Evolutionary conservation across 2,329 filamentous ascomycete genomes (phyloP), one percentile per base, ranked within the genome.

Genomic region (Dactylellina drechsleri): DNA sequence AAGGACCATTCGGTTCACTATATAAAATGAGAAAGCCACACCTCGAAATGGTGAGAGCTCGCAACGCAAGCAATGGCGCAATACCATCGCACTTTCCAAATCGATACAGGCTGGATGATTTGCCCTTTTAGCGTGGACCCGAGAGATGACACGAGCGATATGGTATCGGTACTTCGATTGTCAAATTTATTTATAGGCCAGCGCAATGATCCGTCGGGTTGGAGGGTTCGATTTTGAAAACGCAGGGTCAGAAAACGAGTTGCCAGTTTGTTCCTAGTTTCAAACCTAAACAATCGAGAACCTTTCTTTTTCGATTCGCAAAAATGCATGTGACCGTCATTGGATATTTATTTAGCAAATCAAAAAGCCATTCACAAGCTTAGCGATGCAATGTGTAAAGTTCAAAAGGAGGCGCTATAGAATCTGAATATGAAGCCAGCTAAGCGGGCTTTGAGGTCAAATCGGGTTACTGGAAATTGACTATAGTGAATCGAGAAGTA

Each of bases 201-300:
- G 64, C 49, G 65, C 70, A 67, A 20, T 54, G 58, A 62, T 45
- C 40, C 45, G 53, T 70, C 66, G 66, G 66, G 49, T 70, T 41
- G 41, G 50, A 62, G 50, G 49, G 40, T 62, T 57, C 23, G 66
- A 57, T 57, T 70, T 54, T 10, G 5, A 10, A 45, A 67, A 28
- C 16, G 8, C 52, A n/a, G 36, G 23, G 62, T 62, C 36, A 62
- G 53, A 57, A 52, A 52, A 74, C 57, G 60, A 74, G 62, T 43
- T 74, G 43, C 70, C 62, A 23, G 28, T 66, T 74, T 74, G 43
- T 56, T 52, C 54, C 70, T 74, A 74, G 70, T 28, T 47, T 45
- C 47, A 23, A 18, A 36, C 16, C 41, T 8, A 31, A 60, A 28
- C 15, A n/a, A 23, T 52, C 36, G 47, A 2, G 31, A 10, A 7